Evolutionary conservation across 2,329 filamentous ascomycete genomes (phyloP).

Genomic region (Diaporthe amygdali): DNA sequence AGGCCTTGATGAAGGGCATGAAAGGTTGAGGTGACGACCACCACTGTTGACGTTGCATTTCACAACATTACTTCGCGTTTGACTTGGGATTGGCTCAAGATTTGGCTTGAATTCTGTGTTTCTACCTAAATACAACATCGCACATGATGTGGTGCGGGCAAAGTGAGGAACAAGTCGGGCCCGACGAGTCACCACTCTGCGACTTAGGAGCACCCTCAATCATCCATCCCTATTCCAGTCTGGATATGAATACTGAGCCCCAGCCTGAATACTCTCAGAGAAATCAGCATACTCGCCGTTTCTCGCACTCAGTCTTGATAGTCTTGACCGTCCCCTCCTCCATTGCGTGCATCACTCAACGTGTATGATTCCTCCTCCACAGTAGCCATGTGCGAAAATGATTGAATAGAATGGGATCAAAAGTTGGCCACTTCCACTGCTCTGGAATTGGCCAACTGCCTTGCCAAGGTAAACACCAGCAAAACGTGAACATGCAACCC

Average conservation of each 20-base stretch:
- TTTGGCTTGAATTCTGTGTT: conserved; percentile 23
- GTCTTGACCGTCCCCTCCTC: background rate
- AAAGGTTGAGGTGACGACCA: background rate
- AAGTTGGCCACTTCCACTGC: background rate
- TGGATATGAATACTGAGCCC: background rate
- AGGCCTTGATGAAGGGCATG: conserved; percentile 15
- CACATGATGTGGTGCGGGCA: conserved; percentile 12
- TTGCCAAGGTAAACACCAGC: background rate
- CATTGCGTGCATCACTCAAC: conserved; percentile 3
- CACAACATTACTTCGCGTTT: background rate
- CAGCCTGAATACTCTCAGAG: background rate
- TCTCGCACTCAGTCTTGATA: background rate
- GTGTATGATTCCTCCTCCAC: background rate
- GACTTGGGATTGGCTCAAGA: background rate
- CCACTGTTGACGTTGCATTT: too few species aligned
- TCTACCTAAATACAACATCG: conserved; percentile 22
- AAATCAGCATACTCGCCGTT: background rate
- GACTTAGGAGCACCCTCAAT: background rate
- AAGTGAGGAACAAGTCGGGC: background rate
- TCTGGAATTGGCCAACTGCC: conserved; percentile 5
- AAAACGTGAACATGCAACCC: conserved; percentile 1
- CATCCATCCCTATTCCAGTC: conserved; percentile 3
- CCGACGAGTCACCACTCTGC: background rate
- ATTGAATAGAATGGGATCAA: conserved; percentile 21
- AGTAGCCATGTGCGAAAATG: conserved; percentile 16